Evolutionary conservation across 2,329 filamentous ascomycete species (phyloP).

Genomic region (Amylocarpus encephaloides): DNA sequence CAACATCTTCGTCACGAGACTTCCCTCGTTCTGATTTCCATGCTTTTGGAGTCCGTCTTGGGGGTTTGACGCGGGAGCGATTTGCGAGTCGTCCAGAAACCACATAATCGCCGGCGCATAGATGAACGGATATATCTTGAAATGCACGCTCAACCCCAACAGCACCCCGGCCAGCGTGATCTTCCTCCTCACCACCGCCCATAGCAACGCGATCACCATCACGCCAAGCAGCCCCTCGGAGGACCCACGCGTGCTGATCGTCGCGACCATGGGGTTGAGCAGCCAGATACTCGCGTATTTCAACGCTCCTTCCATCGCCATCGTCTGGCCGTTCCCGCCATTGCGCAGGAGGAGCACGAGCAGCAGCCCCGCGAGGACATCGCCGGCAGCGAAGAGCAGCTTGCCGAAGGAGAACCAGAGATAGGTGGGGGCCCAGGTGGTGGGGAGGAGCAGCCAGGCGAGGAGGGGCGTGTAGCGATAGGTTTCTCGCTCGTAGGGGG

Average conservation of each 20-base stretch:
- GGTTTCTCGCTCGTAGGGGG: slow-evolving; percentile 84
- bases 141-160: slow-evolving; percentile 81
- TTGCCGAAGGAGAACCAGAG: slow-evolving; percentile 77
- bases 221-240: slow-evolving; percentile 86
- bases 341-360: slow-evolving; percentile 50
- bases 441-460: slow-evolving; percentile 84
- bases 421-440: slow-evolving; percentile 44
- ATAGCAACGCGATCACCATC: slow-evolving; percentile 74
- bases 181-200: slow-evolving; percentile 64
- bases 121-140: slow-evolving; percentile 98
- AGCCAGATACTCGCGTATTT: slow-evolving; percentile 85
- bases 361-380: slow-evolving; percentile 78
- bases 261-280: slow-evolving; percentile 95
- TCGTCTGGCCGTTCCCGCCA: slow-evolving; percentile 31
- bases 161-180: slow-evolving; percentile 63
- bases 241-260: slow-evolving; percentile 91
- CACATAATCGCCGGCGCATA: slow-evolving; percentile 78
- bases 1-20: slow-evolving; percentile 12
- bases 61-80: slow-evolving; percentile 26
- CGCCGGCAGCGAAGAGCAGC: slow-evolving; percentile 73
- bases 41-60: background rate
- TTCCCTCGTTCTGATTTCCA: background rate
- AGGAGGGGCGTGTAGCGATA: slow-evolving; percentile 95
- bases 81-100: slow-evolving; percentile 62
- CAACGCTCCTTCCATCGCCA: slow-evolving; percentile 52